Evolutionary conservation across 2,329 filamentous ascomycete genomes (phyloP), one percentile per base, ranked within the genome.

Genomic region (Colletotrichum kahawae): DNA sequence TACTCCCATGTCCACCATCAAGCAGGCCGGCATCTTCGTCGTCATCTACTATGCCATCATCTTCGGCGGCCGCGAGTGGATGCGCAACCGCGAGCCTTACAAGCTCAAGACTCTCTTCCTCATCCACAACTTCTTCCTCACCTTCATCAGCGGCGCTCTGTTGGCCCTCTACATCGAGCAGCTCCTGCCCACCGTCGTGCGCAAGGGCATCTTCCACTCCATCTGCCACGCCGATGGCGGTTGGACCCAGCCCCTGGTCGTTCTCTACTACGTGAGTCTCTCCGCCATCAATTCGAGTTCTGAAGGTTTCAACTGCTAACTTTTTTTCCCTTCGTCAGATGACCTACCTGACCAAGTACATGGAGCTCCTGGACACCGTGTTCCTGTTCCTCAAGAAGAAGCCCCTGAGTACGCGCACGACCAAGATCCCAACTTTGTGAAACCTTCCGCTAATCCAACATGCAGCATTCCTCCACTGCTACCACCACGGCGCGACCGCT

Each of bases 301-400:
- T 7, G 13, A 24, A 29, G 48, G 12, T 38, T 54, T 59, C 73
- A 36, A 74, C 71, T 16, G 48, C 64, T 76, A 69, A 69, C 63
- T 63, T 34, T 27, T 57, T 67, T 54, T 31, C 33, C 64, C 57
- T 8, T 33, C 57, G 56, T 21, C 82, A 98, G 96, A 91, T 98
- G 83, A 98, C 97, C 90, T 98, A 98, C 89, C 92, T 98, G 70
- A 98, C 96, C 87, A 98, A 98, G 87, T 98, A 98, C 87, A 91
- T 98, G 79, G 96, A 98, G 87, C 90, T 98, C 79, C 88, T 98
- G 80, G 96, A 98, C 86, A 98, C 96, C 75, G 93, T 96, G 84
- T 98, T 98, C 91, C 90, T 98, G 71, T 97, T 98, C 89, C 92
- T 98, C 85, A 98, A 98, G 93, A 98, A 98, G 93, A 98, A 98